Evolutionary conservation across 345 rosid genomes (phyloP).

Genomic region (Moricandia moricandioides): DNA sequence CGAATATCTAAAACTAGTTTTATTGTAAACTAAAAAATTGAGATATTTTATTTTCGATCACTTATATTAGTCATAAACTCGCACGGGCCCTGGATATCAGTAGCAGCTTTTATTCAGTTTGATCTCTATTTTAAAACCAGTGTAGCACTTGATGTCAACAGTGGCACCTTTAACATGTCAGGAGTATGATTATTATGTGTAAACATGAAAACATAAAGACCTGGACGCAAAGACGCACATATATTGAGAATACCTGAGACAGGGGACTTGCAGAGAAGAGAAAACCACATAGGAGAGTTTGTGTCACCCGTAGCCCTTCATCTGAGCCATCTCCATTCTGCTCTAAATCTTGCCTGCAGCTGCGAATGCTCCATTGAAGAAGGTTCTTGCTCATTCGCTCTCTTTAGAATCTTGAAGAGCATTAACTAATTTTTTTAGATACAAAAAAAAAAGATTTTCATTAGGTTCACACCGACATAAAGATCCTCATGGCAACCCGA

Average conservation of each 20-base stretch:
- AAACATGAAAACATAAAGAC: too few relatives aligned
- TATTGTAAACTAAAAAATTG: too few relatives aligned
- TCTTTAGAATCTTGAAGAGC: too few relatives aligned
- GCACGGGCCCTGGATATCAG: conserved; percentile 13
- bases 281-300: conserved; percentile 34
- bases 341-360: conserved; percentile 25
- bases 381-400: not conserved
- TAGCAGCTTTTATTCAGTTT: conserved; percentile 27
- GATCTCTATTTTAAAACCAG: conserved; percentile 11
- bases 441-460: too few relatives aligned
- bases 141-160: conserved; percentile 31
- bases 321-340: conserved; percentile 27
- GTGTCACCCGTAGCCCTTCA: conserved; percentile 33
- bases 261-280: conserved; percentile 25
- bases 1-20: too few relatives aligned
- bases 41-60: too few relatives aligned
- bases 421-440: too few relatives aligned
- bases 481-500: too few relatives aligned
- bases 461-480: too few relatives aligned
- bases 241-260: conserved; percentile 26
- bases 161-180: not conserved
- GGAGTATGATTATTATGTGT: too few relatives aligned
- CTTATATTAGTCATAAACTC: too few relatives aligned
- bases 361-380: conserved; percentile 36
- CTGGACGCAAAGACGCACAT: conserved; percentile 4